Percentiles rank a stretch among this genome's conserved stretches.
Evolutionary conservation across 257 asterid genomes (phyloP).

Genomic region (Primulina tabacum): DNA sequence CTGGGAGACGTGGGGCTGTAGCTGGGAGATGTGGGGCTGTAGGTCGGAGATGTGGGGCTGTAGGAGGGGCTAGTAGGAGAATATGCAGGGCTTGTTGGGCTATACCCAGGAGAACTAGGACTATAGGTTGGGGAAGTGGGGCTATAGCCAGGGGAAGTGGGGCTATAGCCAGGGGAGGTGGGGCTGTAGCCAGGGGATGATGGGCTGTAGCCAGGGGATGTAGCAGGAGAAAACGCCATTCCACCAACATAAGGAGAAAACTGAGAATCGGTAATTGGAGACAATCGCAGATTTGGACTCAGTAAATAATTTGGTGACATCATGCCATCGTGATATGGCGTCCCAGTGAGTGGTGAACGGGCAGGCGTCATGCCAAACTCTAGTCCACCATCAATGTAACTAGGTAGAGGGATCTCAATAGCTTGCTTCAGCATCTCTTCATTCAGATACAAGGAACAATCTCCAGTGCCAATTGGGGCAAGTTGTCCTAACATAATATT

Average conservation of each 20-base stretch:
- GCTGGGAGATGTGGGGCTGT: slow-evolving; percentile 68
- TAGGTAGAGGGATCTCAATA: slow-evolving; percentile 82
- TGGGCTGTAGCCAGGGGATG: slow-evolving; percentile 80
- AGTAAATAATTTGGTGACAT: slow-evolving; percentile 83
- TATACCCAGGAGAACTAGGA: slow-evolving; percentile 91
- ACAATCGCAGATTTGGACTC: slow-evolving; percentile 75
- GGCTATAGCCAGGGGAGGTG: slow-evolving; percentile 56
- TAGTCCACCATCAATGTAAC: slow-evolving; percentile 89
- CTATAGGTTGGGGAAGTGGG: slow-evolving; percentile 93
- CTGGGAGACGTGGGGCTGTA: slow-evolving; percentile 87
- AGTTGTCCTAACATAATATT: slow-evolving; percentile 98
- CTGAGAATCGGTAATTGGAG: slow-evolving; percentile 77
- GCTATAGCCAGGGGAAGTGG: slow-evolving; percentile 63
- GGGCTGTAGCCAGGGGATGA: slow-evolving; percentile 66
- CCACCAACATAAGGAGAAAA: slow-evolving; percentile 85
- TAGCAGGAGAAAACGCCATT: slow-evolving; percentile 87
- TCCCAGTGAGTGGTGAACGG: slow-evolving; percentile 79
- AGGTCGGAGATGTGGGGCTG: slow-evolving; percentile 82
- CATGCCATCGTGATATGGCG: slow-evolving; percentile 92
- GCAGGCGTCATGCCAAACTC: slow-evolving; percentile 95
- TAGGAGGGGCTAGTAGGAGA: slow-evolving; percentile 91
- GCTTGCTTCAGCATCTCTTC: slow-evolving; percentile 95
- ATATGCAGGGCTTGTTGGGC: slow-evolving; percentile 92
- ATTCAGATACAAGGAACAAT: slow-evolving; percentile 73
- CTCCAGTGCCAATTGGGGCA: slow-evolving; percentile 98